These are phyloP conservation scores for Camellia sinensis DNA, from an alignment of 148 eudicot species.

Conservation along the genomic window DNA sequence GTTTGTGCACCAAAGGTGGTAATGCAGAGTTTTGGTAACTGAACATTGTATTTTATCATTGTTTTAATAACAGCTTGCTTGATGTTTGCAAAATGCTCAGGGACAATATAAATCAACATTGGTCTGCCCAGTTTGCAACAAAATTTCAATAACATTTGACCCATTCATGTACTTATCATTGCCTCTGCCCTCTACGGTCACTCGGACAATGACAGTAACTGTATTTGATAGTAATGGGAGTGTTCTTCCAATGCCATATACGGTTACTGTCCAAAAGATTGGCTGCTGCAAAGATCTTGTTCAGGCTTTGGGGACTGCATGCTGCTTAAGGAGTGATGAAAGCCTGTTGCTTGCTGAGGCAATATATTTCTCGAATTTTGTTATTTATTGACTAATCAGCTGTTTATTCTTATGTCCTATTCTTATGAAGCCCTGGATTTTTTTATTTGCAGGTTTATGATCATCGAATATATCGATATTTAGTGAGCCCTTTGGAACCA, in stretches of 20 bases:
- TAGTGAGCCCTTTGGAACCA: conserved; percentile 60
- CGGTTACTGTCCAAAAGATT: conserved; percentile 70
- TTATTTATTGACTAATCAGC: conserved; percentile 5
- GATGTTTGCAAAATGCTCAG: conserved; percentile 41
- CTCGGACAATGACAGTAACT: conserved; percentile 79
- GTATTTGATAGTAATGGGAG: conserved; percentile 85
- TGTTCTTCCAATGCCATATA: conserved; percentile 82
- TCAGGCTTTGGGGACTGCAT: conserved; percentile 62
- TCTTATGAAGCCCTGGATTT: conserved; percentile 14
- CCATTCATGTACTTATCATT: conserved; percentile 98
- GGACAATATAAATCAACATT: conserved; percentile 98
- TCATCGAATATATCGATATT: conserved; percentile 56
- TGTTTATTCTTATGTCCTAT: neutral
- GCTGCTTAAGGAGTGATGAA: conserved; percentile 77
- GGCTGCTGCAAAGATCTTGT: conserved; percentile 78
- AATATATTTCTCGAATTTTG: neutral
- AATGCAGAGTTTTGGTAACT: neutral
- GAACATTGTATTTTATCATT: neutral
- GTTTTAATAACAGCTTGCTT: conserved; percentile 10
- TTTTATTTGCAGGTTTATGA: conserved; percentile 62
- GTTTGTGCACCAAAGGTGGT: neutral
- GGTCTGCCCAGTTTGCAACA: conserved; percentile 86
- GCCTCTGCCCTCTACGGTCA: conserved; percentile 83
- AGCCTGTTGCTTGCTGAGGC: conserved; percentile 95
- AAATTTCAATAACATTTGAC: conserved; percentile 89